These are phyloP conservation scores for Rhynchospora pubera DNA, from an alignment of 176 grass and related monocot species.

Conservation along the genomic window DNA sequence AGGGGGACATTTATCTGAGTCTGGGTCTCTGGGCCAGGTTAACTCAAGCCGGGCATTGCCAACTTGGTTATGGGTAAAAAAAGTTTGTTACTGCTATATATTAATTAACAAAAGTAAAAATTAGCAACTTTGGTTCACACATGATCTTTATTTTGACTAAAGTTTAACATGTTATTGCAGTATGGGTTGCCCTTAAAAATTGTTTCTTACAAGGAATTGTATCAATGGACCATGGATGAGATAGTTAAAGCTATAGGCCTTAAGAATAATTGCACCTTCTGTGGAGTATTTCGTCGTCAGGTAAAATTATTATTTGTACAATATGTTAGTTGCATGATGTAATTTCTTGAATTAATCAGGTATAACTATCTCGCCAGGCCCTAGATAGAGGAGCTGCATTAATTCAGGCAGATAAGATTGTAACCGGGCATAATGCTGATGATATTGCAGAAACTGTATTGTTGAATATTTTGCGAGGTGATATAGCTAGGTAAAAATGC, in stretches of 20 bases:
- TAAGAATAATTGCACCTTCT: constrained; percentile 89
- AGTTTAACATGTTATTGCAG: constrained; percentile 31
- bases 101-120: too few relatives aligned
- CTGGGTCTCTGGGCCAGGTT: too few relatives aligned
- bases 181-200: constrained; percentile 78
- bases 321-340: neutral
- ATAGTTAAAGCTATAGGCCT: constrained; percentile 88
- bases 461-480: constrained; percentile 93
- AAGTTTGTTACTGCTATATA: too few relatives aligned
- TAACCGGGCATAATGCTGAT: constrained; percentile 97
- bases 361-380: constrained; percentile 33
- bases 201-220: constrained; percentile 85
- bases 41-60: too few relatives aligned
- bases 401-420: constrained; percentile 83
- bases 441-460: constrained; percentile 97
- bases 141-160: neutral
- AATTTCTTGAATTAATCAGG: neutral
- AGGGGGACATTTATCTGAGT: too few relatives aligned
- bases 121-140: too few relatives aligned
- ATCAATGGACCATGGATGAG: constrained; percentile 95
- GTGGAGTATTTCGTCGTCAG: constrained; percentile 84
- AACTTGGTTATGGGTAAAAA: too few relatives aligned
- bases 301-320: constrained; percentile 24
- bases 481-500: constrained; percentile 75
- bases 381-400: constrained; percentile 92